These are phyloP conservation scores for Lodderomyces margitis DNA, from an alignment of 1,139 yeast species.

Conservation along the genomic window DNA sequence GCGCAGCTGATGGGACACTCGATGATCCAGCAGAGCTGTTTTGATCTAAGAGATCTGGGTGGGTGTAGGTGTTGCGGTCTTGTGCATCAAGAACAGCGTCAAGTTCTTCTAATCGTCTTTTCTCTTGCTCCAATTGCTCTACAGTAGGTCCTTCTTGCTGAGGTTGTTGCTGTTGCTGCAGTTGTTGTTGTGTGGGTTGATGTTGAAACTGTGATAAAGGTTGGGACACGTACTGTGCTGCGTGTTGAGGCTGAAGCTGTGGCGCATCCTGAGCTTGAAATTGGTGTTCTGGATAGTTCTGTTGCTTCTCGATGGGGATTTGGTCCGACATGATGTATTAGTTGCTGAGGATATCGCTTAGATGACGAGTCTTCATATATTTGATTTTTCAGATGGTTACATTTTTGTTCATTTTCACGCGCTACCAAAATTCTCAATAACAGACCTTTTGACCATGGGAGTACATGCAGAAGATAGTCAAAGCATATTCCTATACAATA, in stretches of 20 bases:
- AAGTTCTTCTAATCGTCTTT: slow-evolving; percentile 2
- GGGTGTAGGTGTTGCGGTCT: background rate
- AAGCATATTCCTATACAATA: too few relatives aligned
- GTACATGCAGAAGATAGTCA: too few relatives aligned
- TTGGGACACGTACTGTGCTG: too few relatives aligned
- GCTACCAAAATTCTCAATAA: too few relatives aligned
- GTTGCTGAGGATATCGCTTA: too few relatives aligned
- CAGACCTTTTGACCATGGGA: too few relatives aligned
- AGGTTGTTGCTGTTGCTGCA: slow-evolving; percentile 1
- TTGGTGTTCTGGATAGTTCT: background rate
- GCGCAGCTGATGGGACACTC: background rate
- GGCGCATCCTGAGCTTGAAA: background rate
- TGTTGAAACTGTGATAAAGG: slow-evolving; percentile 2
- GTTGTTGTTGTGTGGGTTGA: slow-evolving; percentile 2
- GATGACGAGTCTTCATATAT: too few relatives aligned
- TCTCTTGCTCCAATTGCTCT: slow-evolving; percentile 1
- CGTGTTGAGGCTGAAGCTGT: background rate
- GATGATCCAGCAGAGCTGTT: background rate
- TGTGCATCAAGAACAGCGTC: slow-evolving; percentile 1
- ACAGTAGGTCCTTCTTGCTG: slow-evolving; percentile 1
- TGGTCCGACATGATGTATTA: slow-evolving; percentile 16
- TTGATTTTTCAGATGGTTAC: background rate
- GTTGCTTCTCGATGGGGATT: slow-evolving; percentile 17
- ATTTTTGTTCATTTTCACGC: too few relatives aligned
- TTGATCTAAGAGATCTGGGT: background rate